These are phyloP conservation scores for Phytophthora vignae DNA, from an alignment of 352 stramenopile species.

Conservation along the genomic window DNA sequence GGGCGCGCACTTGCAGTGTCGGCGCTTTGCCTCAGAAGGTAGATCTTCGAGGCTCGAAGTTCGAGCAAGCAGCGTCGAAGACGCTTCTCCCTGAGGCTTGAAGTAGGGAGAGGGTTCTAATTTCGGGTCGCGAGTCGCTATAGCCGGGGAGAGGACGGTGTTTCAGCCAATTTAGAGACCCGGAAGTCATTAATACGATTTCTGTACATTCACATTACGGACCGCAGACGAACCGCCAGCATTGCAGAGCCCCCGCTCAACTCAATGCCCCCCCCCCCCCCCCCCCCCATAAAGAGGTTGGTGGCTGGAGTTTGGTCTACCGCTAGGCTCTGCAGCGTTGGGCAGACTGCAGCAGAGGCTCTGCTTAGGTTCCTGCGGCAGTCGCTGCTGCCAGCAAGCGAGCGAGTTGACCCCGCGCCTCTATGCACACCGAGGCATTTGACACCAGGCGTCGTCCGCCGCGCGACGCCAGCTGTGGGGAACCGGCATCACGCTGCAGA, in stretches of 20 bases:
- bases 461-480: slow-evolving; percentile 10
- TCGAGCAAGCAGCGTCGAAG: neutral
- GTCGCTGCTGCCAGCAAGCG: neutral
- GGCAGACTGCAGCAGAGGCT: too few species aligned
- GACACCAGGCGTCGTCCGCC: neutral
- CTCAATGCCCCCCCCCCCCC: too few species aligned
- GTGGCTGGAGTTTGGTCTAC: too few species aligned
- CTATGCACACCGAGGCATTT: slow-evolving; percentile 16
- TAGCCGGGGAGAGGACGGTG: neutral
- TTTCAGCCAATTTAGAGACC: neutral
- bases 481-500: slow-evolving; percentile 15
- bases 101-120: slow-evolving; percentile 15
- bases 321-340: too few species aligned
- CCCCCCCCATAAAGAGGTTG: too few species aligned
- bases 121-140: slow-evolving; percentile 3
- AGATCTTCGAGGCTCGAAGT: slow-evolving; percentile 1
- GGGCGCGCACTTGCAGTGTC: neutral
- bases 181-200: neutral
- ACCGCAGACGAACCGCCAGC: too few species aligned
- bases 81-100: too few species aligned
- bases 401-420: neutral
- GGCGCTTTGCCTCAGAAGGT: neutral
- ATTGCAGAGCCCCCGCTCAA: too few species aligned
- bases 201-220: too few species aligned
- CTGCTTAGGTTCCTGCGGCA: too few species aligned